Conservation (phyloP, 352 stramenopile species). For the Nannochloropsis limnetica region DNA sequence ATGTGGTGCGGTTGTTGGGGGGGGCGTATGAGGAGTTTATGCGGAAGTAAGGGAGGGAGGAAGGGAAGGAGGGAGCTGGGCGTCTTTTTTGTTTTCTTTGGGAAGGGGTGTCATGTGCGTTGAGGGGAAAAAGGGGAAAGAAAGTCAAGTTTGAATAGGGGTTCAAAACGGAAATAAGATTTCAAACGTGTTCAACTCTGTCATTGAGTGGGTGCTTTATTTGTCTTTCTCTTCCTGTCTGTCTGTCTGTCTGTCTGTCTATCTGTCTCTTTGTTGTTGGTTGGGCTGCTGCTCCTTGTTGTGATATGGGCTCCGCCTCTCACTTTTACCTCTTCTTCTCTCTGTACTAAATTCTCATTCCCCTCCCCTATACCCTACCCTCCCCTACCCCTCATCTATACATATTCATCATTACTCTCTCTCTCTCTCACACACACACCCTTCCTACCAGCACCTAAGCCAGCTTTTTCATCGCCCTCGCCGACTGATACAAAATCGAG, state of each 20-base stretch:
- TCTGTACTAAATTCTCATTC: background rate
- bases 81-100: too few species aligned
- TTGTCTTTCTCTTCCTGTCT: background rate
- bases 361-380: background rate
- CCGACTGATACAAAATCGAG: constrained; percentile 33
- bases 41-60: constrained; percentile 57
- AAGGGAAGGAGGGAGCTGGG: background rate
- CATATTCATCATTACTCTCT: background rate
- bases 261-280: background rate
- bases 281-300: background rate
- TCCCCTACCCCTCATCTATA: background rate
- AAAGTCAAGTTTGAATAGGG: background rate
- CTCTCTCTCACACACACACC: constrained; percentile 11
- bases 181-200: background rate
- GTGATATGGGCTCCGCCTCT: background rate
- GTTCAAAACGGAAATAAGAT: too few species aligned
- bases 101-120: too few species aligned
- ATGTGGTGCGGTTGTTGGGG: constrained; percentile 72
- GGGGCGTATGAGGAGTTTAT: constrained; percentile 82
- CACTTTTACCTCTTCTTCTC: background rate
- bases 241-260: background rate
- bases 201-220: background rate
- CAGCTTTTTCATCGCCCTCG: constrained; percentile 23
- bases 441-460: constrained; percentile 23
- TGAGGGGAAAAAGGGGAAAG: background rate